These are phyloP conservation scores for Coemansia reversa DNA, from an alignment of 192 early-diverging fungal species.

Conservation along the genomic window DNA sequence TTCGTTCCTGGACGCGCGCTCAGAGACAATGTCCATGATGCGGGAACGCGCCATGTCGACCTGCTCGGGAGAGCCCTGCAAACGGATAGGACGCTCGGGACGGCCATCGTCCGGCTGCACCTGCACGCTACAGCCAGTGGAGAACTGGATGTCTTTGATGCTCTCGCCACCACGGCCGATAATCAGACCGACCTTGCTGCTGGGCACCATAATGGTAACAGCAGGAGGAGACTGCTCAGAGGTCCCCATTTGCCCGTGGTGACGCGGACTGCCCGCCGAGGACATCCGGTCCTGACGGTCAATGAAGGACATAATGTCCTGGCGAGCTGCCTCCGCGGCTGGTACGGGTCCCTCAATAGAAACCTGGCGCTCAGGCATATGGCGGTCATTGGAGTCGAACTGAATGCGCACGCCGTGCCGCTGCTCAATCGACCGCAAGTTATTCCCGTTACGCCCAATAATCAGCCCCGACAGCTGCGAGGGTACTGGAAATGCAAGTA, in stretches of 20 bases:
- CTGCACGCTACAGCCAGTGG: conserved; percentile 68
- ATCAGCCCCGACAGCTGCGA: conserved; percentile 72
- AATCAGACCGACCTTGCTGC: conserved; percentile 75
- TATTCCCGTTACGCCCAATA: conserved; percentile 79
- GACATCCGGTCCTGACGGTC: conserved; percentile 12
- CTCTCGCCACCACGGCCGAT: conserved; percentile 80
- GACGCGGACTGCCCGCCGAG: not conserved
- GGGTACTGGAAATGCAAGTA: conserved; percentile 59
- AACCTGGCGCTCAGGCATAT: conserved; percentile 35
- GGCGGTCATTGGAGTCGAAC: conserved; percentile 56
- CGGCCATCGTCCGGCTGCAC: conserved; percentile 60
- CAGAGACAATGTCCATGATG: conserved; percentile 73
- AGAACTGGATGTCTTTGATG: conserved; percentile 68
- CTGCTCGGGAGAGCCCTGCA: conserved; percentile 70
- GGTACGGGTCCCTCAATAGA: conserved; percentile 35
- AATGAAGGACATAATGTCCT: conserved; percentile 44
- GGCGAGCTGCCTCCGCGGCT: conserved; percentile 19
- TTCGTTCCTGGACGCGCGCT: not conserved
- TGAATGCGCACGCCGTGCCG: conserved; percentile 71
- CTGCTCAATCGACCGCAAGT: conserved; percentile 74
- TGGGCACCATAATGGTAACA: conserved; percentile 61
- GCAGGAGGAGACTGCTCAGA: conserved; percentile 23
- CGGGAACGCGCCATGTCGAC: conserved; percentile 67
- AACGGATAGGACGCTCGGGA: conserved; percentile 58
- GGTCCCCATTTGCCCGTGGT: conserved; percentile 27